Evolutionary conservation across 75 land plant species (phyloP).

Genomic region (Isoetes taiwanensis): DNA sequence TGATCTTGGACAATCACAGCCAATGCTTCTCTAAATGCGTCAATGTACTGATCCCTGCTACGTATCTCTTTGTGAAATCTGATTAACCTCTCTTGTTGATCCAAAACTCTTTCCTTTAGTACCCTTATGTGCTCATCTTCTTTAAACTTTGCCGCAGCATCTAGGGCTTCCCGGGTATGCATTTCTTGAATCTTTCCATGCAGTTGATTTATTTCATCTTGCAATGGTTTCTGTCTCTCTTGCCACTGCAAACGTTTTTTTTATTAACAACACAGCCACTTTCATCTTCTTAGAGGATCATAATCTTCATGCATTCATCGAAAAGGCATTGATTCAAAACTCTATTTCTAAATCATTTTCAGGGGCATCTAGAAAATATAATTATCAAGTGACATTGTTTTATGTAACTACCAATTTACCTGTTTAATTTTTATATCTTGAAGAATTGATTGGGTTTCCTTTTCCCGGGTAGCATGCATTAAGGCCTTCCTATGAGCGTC

Average conservation of each 20-base stretch:
- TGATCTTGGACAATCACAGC: conserved; percentile 3
- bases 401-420: too few species aligned
- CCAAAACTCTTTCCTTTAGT: neutral
- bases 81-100: neutral
- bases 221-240: neutral
- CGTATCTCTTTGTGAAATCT: neutral
- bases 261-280: too few species aligned
- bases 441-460: neutral
- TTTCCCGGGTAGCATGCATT: neutral
- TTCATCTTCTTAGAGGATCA: too few species aligned
- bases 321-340: too few species aligned
- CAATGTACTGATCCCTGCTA: neutral
- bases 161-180: neutral
- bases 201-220: neutral
- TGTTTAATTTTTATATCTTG: neutral
- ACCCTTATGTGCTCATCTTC: neutral
- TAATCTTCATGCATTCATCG: too few species aligned
- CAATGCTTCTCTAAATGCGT: conserved; percentile 1
- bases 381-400: too few species aligned
- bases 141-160: neutral
- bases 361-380: too few species aligned
- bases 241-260: neutral
- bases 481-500: neutral
- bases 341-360: too few species aligned
- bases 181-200: neutral